phyloP scores from a whole-genome alignment of 805 yeast species.

The Wickerhamomyces rabaulensis region DNA sequence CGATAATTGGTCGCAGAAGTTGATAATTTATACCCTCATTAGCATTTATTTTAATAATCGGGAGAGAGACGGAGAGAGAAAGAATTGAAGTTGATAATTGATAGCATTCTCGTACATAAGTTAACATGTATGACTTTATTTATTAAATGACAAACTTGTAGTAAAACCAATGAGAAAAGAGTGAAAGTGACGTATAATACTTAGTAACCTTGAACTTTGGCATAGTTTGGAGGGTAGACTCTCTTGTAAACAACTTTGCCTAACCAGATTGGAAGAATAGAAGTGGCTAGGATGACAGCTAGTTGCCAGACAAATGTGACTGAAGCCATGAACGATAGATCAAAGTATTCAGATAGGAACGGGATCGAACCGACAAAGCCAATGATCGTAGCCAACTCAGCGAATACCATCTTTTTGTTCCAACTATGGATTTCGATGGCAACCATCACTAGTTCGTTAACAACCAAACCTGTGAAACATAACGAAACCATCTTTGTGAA shows the following conservation, averaged over 20 bases:
- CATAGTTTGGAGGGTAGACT: constrained; percentile 91
- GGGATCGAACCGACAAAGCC: constrained; percentile 76
- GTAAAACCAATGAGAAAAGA: constrained; percentile 19
- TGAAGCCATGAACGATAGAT: constrained; percentile 55
- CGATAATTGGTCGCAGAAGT: constrained; percentile 1
- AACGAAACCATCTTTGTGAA: constrained; percentile 81
- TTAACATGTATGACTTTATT: neutral
- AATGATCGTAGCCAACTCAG: constrained; percentile 65
- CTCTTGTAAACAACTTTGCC: constrained; percentile 69
- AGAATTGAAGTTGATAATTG: neutral
- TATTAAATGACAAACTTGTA: constrained; percentile 5
- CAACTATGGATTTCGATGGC: constrained; percentile 90
- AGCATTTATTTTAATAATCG: too few species aligned
- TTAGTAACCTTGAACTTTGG: constrained; percentile 83
- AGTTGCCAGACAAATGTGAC: constrained; percentile 66
- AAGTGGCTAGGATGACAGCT: constrained; percentile 54
- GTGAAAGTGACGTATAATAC: constrained; percentile 12
- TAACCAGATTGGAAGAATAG: constrained; percentile 87
- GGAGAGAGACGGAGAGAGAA: neutral
- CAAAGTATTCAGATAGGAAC: constrained; percentile 81
- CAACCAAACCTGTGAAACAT: constrained; percentile 70
- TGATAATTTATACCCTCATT: neutral
- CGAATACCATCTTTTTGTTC: constrained; percentile 69
- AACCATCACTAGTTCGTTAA: constrained; percentile 91
- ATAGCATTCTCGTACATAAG: neutral